A percentile compares a stretch with the other conserved stretches of the same genome.
Conservation (phyloP, 305 asterid species). For the Ajuga reptans region DNA sequence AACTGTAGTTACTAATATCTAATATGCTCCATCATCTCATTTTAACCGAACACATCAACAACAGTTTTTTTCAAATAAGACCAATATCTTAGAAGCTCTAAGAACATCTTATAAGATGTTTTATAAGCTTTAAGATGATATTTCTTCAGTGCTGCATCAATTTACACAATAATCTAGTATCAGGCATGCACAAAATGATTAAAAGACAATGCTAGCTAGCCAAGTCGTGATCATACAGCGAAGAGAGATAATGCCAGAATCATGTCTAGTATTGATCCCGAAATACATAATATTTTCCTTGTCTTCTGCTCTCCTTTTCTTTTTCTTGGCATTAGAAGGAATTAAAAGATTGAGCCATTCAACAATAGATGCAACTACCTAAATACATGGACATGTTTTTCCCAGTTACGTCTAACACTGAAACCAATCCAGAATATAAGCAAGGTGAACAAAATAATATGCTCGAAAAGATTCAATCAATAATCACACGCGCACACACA, state of each 20-base stretch:
- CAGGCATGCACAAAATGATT: neutral
- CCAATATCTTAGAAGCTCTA: no score
- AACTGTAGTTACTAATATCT: no score
- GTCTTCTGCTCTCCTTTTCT: neutral
- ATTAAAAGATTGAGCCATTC: neutral
- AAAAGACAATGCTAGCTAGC: neutral
- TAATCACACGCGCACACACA: no score
- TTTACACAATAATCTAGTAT: neutral
- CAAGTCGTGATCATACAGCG: neutral
- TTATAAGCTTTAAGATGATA: no score
- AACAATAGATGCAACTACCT: neutral
- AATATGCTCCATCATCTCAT: no score
- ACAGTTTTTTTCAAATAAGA: no score
- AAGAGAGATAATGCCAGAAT: neutral
- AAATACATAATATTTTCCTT: neutral
- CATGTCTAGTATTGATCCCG: neutral
- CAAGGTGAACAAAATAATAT: neutral
- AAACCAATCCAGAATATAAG: neutral
- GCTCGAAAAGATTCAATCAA: neutral
- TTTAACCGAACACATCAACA: no score
- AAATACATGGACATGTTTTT: neutral
- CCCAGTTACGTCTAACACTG: neutral
- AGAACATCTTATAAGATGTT: no score
- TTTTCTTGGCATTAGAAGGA: neutral
- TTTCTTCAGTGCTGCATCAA: neutral